Conservation (phyloP, 169 alveolate species). For the Babesia gibsoni region DNA sequence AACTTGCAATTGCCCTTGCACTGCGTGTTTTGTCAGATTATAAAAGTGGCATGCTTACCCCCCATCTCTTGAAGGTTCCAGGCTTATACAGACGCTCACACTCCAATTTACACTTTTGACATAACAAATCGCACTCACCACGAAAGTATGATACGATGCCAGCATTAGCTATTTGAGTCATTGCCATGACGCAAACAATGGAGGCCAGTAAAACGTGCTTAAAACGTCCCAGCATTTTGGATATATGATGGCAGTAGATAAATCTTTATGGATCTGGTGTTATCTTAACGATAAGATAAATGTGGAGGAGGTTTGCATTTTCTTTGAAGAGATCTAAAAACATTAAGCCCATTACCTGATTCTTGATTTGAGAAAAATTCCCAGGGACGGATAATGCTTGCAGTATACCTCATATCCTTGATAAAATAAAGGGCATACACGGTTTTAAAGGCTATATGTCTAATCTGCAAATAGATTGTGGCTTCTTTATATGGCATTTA, state of each 20-base stretch:
- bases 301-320: too few species aligned
- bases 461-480: too few species aligned
- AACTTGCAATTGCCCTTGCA: constrained; percentile 21
- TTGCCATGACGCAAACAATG: background rate
- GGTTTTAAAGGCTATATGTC: too few species aligned
- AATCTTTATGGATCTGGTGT: too few species aligned
- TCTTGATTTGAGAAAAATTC: too few species aligned
- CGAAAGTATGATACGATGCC: background rate
- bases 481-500: too few species aligned
- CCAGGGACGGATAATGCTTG: too few species aligned
- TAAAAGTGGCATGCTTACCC: background rate
- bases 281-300: too few species aligned
- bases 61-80: constrained; percentile 28
- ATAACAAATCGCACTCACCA: constrained; percentile 4
- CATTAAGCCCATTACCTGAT: too few species aligned
- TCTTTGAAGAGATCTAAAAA: too few species aligned
- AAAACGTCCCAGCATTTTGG: background rate
- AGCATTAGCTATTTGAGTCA: background rate
- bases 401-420: too few species aligned
- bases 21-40: background rate
- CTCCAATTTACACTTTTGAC: constrained; percentile 9
- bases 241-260: background rate
- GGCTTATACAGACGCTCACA: constrained; percentile 11
- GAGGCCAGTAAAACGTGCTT: background rate
- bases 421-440: too few species aligned